phyloP scores from a whole-genome alignment of 164 flowering plant species.

The Tinospora cordifolia region DNA sequence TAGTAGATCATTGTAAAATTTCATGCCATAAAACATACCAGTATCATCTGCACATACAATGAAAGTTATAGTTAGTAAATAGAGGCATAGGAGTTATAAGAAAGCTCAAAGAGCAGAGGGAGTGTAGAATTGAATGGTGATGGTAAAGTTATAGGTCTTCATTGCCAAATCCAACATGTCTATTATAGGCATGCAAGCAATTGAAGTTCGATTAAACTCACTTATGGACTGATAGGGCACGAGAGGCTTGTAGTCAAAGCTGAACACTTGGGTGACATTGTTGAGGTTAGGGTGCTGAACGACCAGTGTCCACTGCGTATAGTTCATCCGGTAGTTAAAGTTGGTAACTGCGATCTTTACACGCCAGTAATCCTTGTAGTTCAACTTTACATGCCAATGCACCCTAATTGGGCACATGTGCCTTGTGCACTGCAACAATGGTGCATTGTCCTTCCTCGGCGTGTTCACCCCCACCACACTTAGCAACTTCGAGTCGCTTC shows the following conservation, averaged over 20 bases:
- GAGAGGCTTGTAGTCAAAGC: constrained; percentile 79
- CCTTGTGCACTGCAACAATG: constrained; percentile 65
- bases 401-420: constrained; percentile 76
- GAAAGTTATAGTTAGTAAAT: too few relatives aligned
- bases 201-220: constrained; percentile 27
- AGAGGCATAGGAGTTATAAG: too few relatives aligned
- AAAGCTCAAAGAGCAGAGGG: too few relatives aligned
- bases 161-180: too few relatives aligned
- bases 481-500: constrained; percentile 47
- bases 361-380: constrained; percentile 79
- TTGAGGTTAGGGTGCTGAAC: constrained; percentile 81
- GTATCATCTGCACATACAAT: constrained; percentile 62
- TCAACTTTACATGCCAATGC: constrained; percentile 76
- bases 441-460: constrained; percentile 58
- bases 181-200: too few relatives aligned
- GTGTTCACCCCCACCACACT: constrained; percentile 49
- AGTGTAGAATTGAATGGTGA: too few relatives aligned
- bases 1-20: constrained; percentile 67
- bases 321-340: constrained; percentile 67
- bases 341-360: constrained; percentile 64
- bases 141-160: too few relatives aligned
- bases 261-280: constrained; percentile 73
- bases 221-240: constrained; percentile 61
- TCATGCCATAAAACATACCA: constrained; percentile 81
- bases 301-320: constrained; percentile 71